A percentile compares a stretch with the other conserved stretches of the same genome.
Evolutionary conservation across 2,329 filamentous ascomycete genomes (phyloP).

Genomic region (Setomelanomma holmii): DNA sequence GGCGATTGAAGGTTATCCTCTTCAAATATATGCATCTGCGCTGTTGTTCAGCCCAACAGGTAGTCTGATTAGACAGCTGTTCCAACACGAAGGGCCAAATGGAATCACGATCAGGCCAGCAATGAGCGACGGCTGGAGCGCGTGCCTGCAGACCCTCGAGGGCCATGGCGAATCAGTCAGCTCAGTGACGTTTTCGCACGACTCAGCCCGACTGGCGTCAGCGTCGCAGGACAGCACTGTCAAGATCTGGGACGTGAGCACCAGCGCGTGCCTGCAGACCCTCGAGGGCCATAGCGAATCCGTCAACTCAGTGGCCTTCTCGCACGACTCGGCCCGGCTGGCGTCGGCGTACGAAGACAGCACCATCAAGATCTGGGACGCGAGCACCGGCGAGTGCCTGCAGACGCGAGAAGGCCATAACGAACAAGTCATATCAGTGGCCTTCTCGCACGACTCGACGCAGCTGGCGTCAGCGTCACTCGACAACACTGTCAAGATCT

Average conservation of each 20-base stretch:
- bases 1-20: conserved; percentile 24
- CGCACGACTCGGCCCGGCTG: conserved; percentile 19
- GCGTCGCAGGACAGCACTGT: conserved; percentile 6
- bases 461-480: conserved; percentile 11
- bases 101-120: conserved; percentile 15
- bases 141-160: conserved; percentile 28
- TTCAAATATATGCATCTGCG: conserved; percentile 33
- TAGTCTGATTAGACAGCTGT: conserved; percentile 19
- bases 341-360: conserved; percentile 21
- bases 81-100: conserved; percentile 24
- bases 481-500: conserved; percentile 26
- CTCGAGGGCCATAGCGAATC: conserved; percentile 21
- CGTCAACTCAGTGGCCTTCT: conserved; percentile 30
- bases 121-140: conserved; percentile 15
- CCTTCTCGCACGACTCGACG: conserved; percentile 15
- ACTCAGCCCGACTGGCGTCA: conserved; percentile 13
- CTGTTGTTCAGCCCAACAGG: conserved; percentile 27
- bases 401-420: conserved; percentile 26
- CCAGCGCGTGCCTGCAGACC: conserved; percentile 10
- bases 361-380: conserved; percentile 19
- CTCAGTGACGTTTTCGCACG: conserved; percentile 34
- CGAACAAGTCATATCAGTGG: conserved; percentile 1
- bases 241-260: conserved; percentile 16
- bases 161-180: conserved; percentile 15
- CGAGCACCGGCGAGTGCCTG: conserved; percentile 16